phyloP scores from a whole-genome alignment of 352 stramenopile species.

The Thalassiosira hispida region DNA sequence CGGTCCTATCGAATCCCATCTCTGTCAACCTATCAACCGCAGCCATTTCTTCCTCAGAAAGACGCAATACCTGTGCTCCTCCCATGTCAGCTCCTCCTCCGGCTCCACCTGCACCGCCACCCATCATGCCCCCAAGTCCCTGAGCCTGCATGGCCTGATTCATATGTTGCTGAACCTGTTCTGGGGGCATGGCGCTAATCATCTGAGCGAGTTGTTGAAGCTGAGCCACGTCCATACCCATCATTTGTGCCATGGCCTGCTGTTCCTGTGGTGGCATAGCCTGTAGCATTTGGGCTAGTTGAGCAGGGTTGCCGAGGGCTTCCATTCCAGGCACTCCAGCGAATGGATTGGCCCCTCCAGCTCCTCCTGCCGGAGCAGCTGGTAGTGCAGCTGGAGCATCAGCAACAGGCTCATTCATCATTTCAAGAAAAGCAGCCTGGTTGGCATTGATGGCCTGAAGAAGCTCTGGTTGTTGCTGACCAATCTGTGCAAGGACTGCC shows the following conservation, averaged over 20 bases:
- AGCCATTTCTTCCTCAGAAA: slow-evolving; percentile 88
- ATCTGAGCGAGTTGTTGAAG: slow-evolving; percentile 76
- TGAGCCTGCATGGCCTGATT: slow-evolving; percentile 72
- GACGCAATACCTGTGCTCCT: slow-evolving; percentile 76
- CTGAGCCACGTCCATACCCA: slow-evolving; percentile 79
- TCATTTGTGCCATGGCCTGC: slow-evolving; percentile 82
- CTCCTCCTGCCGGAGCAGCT: slow-evolving; percentile 26
- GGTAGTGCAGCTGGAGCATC: slow-evolving; percentile 45
- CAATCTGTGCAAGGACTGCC: slow-evolving; percentile 86
- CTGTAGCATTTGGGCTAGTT: slow-evolving; percentile 79
- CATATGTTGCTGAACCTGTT: slow-evolving; percentile 83
- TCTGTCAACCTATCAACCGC: slow-evolving; percentile 85
- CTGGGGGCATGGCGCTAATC: slow-evolving; percentile 78
- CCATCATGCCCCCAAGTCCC: slow-evolving; percentile 65
- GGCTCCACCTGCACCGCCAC: slow-evolving; percentile 51
- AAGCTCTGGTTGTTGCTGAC: slow-evolving; percentile 86
- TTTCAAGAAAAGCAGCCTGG: slow-evolving; percentile 86
- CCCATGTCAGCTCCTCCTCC: slow-evolving; percentile 57
- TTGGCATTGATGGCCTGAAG: slow-evolving; percentile 87
- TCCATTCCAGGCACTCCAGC: slow-evolving; percentile 61
- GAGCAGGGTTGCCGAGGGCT: slow-evolving; percentile 69
- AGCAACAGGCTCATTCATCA: slow-evolving; percentile 90
- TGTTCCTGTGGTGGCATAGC: slow-evolving; percentile 78
- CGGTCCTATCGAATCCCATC: slow-evolving; percentile 88
- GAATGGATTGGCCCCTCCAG: slow-evolving; percentile 35